Conservation (phyloP, 1,139 yeast species). For the Suhomyces maxii region DNA sequence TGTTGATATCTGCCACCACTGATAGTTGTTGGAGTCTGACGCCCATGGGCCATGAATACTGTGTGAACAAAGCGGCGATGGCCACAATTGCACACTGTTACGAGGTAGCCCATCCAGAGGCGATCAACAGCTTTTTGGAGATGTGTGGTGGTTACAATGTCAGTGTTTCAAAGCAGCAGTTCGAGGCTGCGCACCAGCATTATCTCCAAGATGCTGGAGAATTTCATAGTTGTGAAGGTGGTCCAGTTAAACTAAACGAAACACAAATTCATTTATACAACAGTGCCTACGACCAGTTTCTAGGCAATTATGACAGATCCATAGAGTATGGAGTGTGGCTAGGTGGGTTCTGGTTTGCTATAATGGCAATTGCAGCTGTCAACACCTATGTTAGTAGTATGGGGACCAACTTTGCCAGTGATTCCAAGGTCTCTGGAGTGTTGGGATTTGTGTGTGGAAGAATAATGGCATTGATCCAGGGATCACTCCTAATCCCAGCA, state of each 20-base stretch:
- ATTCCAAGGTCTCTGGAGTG: conserved; percentile 18
- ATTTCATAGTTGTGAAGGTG: conserved; percentile 19
- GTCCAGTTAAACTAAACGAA: conserved; percentile 31
- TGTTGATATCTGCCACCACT: conserved; percentile 20
- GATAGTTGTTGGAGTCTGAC: conserved; percentile 1
- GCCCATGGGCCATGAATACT: conserved; percentile 16
- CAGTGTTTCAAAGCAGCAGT: conserved; percentile 27
- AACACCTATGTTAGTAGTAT: conserved; percentile 28
- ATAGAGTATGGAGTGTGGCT: conserved; percentile 33
- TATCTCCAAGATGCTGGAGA: conserved; percentile 33
- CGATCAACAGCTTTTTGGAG: conserved; percentile 26
- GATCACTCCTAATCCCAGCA: conserved; percentile 41
- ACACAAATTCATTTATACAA: conserved; percentile 18
- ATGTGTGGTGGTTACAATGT: conserved; percentile 30
- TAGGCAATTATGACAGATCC: conserved; percentile 43
- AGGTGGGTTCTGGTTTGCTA: conserved; percentile 32
- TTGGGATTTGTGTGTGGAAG: not conserved
- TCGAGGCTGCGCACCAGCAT: conserved; percentile 36
- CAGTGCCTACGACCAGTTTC: conserved; percentile 34
- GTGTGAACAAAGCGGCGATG: conserved; percentile 35
- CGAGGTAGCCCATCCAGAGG: conserved; percentile 22
- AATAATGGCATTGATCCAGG: not conserved
- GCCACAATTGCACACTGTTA: conserved; percentile 46
- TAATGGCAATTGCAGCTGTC: conserved; percentile 25
- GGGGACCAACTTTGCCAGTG: not conserved